Evolutionary conservation across 2,329 filamentous ascomycete genomes (phyloP), one percentile per base, ranked within the genome.

Genomic region (Pestalotiopsis sp.): DNA sequence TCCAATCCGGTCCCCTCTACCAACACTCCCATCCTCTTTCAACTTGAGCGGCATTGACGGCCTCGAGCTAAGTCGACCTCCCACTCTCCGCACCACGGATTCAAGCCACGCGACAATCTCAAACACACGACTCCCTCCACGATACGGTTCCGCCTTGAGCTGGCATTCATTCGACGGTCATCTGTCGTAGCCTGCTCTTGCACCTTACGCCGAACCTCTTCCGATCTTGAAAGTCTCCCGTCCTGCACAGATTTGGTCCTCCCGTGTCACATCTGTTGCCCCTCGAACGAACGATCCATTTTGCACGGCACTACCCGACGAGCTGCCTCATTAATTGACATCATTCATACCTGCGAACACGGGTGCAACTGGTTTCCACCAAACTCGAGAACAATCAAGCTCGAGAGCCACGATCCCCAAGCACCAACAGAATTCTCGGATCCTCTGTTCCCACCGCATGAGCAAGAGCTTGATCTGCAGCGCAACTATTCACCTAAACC

Each of bases 161-260:
- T 52, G 31, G 64, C 39, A 52, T 12, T 39, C 41, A 66, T 45
- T 49, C 64, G 64, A 66, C 64, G 64, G 64, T 66, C 52, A 66
- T 25, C 64, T 66, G 64, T 66, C 64, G 64, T 66, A 66, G 64
- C 56, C 56, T 23, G 23, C 64, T 66, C 64, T n/a, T 41, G 20
- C 39, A 4, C 13, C 39, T 49, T 20, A 14, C 13, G 12, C 11
- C 23, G 9, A 1, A 9, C 45, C 17, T 52, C 14, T n/a, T n/a
- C 31, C n/a, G 27, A 59, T 14, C 17, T 17, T 23, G 23, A 11
- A 39, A 52, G 9, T n/a, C 7, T 52, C 17, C 20, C 45, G n/a
- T 52, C 45, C 45, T n/a, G 45, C 17, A n/a, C 17, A 17, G 45
- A 52, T 52, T 52, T 52, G 14, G 20, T n/a, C 17, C 9, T n/a